Base-by-base conservation (phyloP, 257 asterid genomes). In the Fraxinus excelsior region DNA sequence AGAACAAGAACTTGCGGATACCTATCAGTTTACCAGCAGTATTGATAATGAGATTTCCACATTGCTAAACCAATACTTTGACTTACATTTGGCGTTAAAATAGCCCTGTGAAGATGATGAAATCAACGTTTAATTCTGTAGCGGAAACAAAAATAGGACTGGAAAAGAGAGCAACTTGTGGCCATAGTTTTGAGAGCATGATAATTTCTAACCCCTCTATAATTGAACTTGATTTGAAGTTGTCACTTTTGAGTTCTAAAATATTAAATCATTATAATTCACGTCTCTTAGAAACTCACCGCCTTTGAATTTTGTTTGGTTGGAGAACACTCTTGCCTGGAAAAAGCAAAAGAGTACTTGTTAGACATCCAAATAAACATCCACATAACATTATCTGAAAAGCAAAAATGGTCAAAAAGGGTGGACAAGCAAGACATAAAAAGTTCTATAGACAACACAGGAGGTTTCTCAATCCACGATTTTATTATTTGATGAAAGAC, bases 301-400 rank as follows among this genome's bases (percentile, higher is more conserved):
- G 84, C 99, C 99, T 86, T 83, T 86, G 81, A 93, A 95, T 70
- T 93, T 93, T 76, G 97, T 89, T 82, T 95, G 98, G 87, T 90
- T 93, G 1, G 77, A 86, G 86, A 95, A 95, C 64, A 86, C 60
- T 84, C 80, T 93, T 68, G 98, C 99, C 99, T 95, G 94, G 76
- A 83, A 84, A 65, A 51, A 82, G 73, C 73, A 75, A 70, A 65
- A 29, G 25, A 76, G 65, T 7, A 38, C 46, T 49, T 58, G 64
- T 83, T 67, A 82, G 4, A 69, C 19, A 65, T 73, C 75, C 73
- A 71, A 21, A 1, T 40, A 42, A 42, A 42, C 49, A 42, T 42
- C 18, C 18, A 42, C 49, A 42, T 42, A 0, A 46, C 53, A 46
- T 46, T 14, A 46, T 46, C 53, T 46, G n/a, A 46, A 46, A 46